Conservation (phyloP, 768 basidiomycete species). For the Russula dissimulans region DNA sequence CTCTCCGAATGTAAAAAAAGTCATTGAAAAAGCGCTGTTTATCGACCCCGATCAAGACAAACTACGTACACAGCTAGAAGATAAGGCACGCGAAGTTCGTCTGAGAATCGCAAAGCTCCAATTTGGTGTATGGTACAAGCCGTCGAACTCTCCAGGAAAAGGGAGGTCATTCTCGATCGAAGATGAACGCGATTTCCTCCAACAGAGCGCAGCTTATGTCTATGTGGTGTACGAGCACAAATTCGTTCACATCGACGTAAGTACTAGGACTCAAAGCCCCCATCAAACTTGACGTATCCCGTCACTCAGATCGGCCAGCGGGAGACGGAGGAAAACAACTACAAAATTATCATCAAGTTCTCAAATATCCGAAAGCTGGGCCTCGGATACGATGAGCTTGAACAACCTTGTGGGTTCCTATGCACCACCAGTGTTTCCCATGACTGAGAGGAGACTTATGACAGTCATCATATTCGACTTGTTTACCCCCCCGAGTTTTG, state of each 20-base stretch:
- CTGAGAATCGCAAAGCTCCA: slow-evolving; percentile 56
- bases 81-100: slow-evolving; percentile 32
- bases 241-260: slow-evolving; percentile 50
- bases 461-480: slow-evolving; percentile 16
- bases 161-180: slow-evolving; percentile 51
- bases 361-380: slow-evolving; percentile 14
- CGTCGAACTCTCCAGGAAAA: slow-evolving; percentile 16
- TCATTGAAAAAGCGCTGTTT: slow-evolving; percentile 27
- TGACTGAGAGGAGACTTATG: not conserved
- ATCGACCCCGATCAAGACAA: slow-evolving; percentile 26
- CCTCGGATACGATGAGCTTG: slow-evolving; percentile 7
- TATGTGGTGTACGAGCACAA: slow-evolving; percentile 63
- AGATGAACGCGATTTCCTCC: slow-evolving; percentile 46
- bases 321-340: slow-evolving; percentile 8
- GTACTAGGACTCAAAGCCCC: slow-evolving; percentile 7
- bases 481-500: slow-evolving; percentile 48
- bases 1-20: slow-evolving; percentile 5
- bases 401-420: not conserved
- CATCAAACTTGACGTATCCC: not conserved
- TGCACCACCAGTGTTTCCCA: no score
- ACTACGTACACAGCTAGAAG: slow-evolving; percentile 17
- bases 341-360: slow-evolving; percentile 10
- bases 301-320: slow-evolving; percentile 8
- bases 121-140: slow-evolving; percentile 51
- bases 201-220: slow-evolving; percentile 42